Base-by-base conservation (phyloP, 2,329 filamentous ascomycete genomes). In the Aspergillus calidoustus region DNA sequence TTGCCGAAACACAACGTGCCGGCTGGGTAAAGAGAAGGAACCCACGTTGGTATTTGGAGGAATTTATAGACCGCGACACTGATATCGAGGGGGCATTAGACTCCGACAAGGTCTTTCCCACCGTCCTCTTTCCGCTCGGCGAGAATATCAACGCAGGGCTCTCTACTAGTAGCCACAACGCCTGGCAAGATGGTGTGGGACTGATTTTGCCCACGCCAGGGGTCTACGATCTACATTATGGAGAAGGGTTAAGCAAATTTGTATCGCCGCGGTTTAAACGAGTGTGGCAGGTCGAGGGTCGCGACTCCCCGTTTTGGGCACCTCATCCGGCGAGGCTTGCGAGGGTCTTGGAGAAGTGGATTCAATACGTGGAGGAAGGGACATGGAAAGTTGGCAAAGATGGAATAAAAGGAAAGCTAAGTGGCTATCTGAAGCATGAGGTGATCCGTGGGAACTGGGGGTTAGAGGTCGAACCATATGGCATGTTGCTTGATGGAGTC, bases 141-240 rank as follows among this genome's bases (percentile, higher is more conserved):
- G 43, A 48, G 8, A 22, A 56, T 30, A 49, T 56, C 25, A 41
- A 49, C 17, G 54, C 54, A 17, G 54, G 54, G 17, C 54, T 56
- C 7, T 47, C 30, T 19, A 56, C 41, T 30, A 47, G 41, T 23
- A 22, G 28, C 23, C 11, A 31, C 13, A 25, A 19, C 11, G 25
- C 38, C 22, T 56, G 54, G 54, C 54, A 56, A 25, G 54, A 56
- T 49, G 54, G 41, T 4, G 41, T 56, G 22, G 54, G 54, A 13
- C 22, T 56, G 23, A 15, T 56, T 8, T 22, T 48, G 22, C 54
- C 54, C 8, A 28, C 28, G 15, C 30, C 25, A n/a, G 49, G 30
- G 17, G 25, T 8, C 49, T 51, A 51, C 34, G 49, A 41, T 15
- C 11, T 41, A 15, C 9, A 51, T 4, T 28, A 51, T n/a, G 25